Evolutionary conservation across 805 yeast species (phyloP), one percentile per base, ranked within the genome.

Genomic region (Wickerhamiella sergipiensis): DNA sequence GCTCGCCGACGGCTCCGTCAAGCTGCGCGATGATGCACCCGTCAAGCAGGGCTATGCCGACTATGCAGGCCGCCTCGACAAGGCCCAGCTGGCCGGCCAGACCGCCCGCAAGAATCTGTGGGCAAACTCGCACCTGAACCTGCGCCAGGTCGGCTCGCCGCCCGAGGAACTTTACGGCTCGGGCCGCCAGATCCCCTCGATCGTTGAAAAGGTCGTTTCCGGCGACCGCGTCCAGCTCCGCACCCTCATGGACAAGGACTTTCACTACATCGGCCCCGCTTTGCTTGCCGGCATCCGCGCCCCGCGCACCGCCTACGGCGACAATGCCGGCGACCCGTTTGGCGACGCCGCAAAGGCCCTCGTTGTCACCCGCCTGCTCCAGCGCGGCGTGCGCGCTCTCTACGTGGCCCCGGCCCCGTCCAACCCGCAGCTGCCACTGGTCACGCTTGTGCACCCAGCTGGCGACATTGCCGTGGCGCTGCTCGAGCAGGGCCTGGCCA

Each of bases 191-290:
- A 64, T 77, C 47, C 66, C 72, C 17, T 73, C 85, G 31, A 74
- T 86, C 51, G 81, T 86, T 23, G 95, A 86, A 66, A 79, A 76
- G 59, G 92, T 82, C 31, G 72, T 85, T 53, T 70, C 81, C 55
- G 95, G 95, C 47, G 95, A 86, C 66, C 70, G 95, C 46, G 65
- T 85, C n/a, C 68, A 81, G 39, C 75, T 78, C 12, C 75, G 94
- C 42, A 63, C 79, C 12, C 56, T 79, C 50, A 59, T 77, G 46
- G 70, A 69, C 52, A 66, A 71, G 46, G 65, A 66, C n/a, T 65
- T 66, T 42, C 92, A 84, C 53, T 75, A 73, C 43, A 73, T 76
- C 26, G 69, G 79, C 26, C 80, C 82, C 10, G 74, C 82, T 29
- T 63, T 81, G 40, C 67, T 86, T 55, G 92, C 92, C 2, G 95